Evolutionary conservation across 768 basidiomycete species (phyloP).

Genomic region (Termitomyces sp.): DNA sequence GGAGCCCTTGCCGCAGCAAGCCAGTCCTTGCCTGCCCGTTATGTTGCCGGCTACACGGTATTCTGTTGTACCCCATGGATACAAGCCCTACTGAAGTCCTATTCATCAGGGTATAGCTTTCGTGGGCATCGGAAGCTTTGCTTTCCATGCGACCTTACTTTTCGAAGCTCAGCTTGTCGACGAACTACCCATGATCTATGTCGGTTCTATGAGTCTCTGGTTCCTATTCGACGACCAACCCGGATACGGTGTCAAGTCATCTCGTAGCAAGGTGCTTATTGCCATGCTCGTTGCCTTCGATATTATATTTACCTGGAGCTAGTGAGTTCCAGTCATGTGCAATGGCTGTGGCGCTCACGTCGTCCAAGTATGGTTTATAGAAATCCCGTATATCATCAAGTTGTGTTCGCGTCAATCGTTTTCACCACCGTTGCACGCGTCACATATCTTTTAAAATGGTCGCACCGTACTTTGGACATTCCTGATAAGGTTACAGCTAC

Average conservation of each 20-base stretch:
- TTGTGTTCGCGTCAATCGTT: constrained; percentile 61
- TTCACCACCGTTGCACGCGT: constrained; percentile 42
- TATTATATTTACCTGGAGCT: constrained; percentile 61
- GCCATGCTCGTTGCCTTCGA: constrained; percentile 41
- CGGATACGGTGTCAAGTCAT: constrained; percentile 37
- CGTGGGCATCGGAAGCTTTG: constrained; percentile 72
- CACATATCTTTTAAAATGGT: constrained; percentile 43
- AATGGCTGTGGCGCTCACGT: constrained; percentile 3
- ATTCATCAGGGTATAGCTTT: constrained; percentile 53
- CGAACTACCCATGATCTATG: constrained; percentile 80
- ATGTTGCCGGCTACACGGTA: constrained; percentile 36
- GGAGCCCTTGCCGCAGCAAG: constrained; percentile 31
- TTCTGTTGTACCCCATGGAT: constrained; percentile 7
- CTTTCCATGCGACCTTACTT: constrained; percentile 72
- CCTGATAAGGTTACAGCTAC: constrained; percentile 33
- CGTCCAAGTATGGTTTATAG: constrained; percentile 51
- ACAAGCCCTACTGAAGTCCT: not conserved
- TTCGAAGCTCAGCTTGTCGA: constrained; percentile 78
- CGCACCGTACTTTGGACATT: constrained; percentile 31
- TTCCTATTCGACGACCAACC: constrained; percentile 53
- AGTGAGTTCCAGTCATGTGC: constrained; percentile 42
- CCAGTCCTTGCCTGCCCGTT: constrained; percentile 36
- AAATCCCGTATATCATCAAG: constrained; percentile 78
- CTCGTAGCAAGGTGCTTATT: constrained; percentile 34
- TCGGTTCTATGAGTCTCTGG: constrained; percentile 54